Percentiles rank a stretch among this genome's conserved stretches.
These are phyloP conservation scores for Calvatia gigantea DNA, from an alignment of 768 basidiomycete species.

Conservation along the genomic window DNA sequence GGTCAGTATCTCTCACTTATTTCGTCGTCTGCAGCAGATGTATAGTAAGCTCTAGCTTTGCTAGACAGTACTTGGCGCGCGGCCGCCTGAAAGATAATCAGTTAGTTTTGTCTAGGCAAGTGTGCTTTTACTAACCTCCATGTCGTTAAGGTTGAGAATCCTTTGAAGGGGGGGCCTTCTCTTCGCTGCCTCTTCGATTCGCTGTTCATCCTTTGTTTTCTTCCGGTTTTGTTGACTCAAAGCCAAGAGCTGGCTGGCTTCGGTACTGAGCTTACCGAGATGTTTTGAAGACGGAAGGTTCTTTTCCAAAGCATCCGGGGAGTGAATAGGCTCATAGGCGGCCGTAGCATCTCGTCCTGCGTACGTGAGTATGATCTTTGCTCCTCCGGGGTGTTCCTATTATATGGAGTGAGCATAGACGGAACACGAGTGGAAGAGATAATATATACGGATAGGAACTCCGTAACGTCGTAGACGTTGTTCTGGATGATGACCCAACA, in stretches of 20 bases:
- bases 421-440: constrained; percentile 1
- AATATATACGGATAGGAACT: constrained; percentile 58
- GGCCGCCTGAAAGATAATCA: constrained; percentile 44
- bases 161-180: constrained; percentile 62
- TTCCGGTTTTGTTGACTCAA: constrained; percentile 34
- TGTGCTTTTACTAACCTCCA: constrained; percentile 57
- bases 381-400: constrained; percentile 79
- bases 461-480: constrained; percentile 84
- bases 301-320: constrained; percentile 74
- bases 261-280: constrained; percentile 59
- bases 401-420: constrained; percentile 2
- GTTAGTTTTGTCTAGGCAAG: neutral
- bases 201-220: constrained; percentile 67
- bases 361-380: constrained; percentile 77
- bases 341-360: constrained; percentile 83
- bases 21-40: constrained; percentile 84
- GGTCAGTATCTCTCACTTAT: constrained; percentile 47
- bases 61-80: constrained; percentile 70
- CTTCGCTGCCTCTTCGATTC: constrained; percentile 58
- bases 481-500: constrained; percentile 85
- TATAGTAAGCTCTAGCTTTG: constrained; percentile 81
- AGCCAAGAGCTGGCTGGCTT: constrained; percentile 36
- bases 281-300: constrained; percentile 69
- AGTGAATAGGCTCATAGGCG: constrained; percentile 80
- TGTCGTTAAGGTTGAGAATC: constrained; percentile 74